These are phyloP conservation scores for Penicillium ochrochloron DNA, from an alignment of 495 filamentous ascomycete genomes.

Conservation along the genomic window DNA sequence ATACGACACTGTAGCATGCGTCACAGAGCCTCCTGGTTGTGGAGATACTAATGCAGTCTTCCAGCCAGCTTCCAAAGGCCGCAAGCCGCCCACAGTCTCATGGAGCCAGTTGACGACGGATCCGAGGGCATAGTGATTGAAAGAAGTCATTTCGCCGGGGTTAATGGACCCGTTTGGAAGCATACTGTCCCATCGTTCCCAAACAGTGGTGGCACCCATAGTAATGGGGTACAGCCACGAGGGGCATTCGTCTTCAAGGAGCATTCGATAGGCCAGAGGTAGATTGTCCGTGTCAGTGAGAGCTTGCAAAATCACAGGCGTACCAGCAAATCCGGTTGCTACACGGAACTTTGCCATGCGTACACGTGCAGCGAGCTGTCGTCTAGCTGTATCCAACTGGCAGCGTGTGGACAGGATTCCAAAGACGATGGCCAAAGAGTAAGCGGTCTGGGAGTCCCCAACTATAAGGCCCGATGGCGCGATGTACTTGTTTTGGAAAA, in stretches of 20 bases:
- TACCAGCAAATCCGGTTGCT: not conserved
- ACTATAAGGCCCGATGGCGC: not conserved
- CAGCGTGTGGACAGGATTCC: not conserved
- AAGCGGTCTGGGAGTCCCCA: not conserved
- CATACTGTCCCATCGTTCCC: not conserved
- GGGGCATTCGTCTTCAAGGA: not conserved
- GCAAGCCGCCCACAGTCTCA: not conserved
- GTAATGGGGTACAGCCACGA: not conserved
- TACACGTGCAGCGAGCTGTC: not conserved
- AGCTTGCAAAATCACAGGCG: not conserved
- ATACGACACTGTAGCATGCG: not conserved
- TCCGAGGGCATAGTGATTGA: not conserved
- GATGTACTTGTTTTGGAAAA: not conserved
- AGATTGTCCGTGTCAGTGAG: not conserved
- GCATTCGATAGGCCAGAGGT: not conserved
- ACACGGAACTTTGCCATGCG: constrained; percentile 1
- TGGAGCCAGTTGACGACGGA: not conserved
- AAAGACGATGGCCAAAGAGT: not conserved
- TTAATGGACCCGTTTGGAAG: not conserved
- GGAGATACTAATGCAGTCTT: not conserved
- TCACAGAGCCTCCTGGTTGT: not conserved
- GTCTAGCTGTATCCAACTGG: not conserved
- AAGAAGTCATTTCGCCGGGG: not conserved
- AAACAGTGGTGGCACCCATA: not conserved
- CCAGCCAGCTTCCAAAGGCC: not conserved